Evolutionary conservation across 768 basidiomycete genomes (phyloP).

Genomic region (Fomitopsis pulvina): DNA sequence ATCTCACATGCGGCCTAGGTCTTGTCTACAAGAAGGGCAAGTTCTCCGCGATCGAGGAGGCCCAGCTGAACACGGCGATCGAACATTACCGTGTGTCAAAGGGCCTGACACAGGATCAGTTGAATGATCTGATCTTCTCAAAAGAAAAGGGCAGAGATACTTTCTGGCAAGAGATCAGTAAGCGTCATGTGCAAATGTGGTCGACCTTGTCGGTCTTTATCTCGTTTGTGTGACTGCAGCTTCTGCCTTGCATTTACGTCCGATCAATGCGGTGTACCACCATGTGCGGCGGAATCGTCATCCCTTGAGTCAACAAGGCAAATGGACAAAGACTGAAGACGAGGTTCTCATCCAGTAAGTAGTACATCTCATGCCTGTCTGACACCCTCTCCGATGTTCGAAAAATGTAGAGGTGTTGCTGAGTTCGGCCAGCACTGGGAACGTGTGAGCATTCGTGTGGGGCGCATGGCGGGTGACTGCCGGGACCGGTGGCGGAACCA

Average conservation of each 20-base stretch:
- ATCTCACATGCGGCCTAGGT: slow-evolving; percentile 33
- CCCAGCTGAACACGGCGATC: slow-evolving; percentile 58
- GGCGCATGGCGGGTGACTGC: slow-evolving; percentile 74
- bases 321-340: slow-evolving; percentile 67
- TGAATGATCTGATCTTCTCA: slow-evolving; percentile 62
- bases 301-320: slow-evolving; percentile 62
- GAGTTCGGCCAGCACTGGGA: slow-evolving; percentile 78
- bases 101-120: slow-evolving; percentile 44
- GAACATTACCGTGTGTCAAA: slow-evolving; percentile 48
- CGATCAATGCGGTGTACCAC: slow-evolving; percentile 81
- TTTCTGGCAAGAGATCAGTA: slow-evolving; percentile 82
- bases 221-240: slow-evolving; percentile 38
- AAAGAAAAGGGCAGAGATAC: slow-evolving; percentile 56
- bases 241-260: slow-evolving; percentile 62
- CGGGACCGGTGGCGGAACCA: slow-evolving; percentile 85
- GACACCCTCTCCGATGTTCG: background rate
- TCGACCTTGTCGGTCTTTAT: background rate
- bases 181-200: slow-evolving; percentile 18
- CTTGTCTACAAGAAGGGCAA: slow-evolving; percentile 87
- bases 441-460: slow-evolving; percentile 63
- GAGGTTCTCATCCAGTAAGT: slow-evolving; percentile 53
- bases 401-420: slow-evolving; percentile 51
- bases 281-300: slow-evolving; percentile 66
- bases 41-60: slow-evolving; percentile 74
- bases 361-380: background rate